Base-by-base conservation (phyloP, 2,329 filamentous ascomycete species). In the Talaromyces sp. region DNA sequence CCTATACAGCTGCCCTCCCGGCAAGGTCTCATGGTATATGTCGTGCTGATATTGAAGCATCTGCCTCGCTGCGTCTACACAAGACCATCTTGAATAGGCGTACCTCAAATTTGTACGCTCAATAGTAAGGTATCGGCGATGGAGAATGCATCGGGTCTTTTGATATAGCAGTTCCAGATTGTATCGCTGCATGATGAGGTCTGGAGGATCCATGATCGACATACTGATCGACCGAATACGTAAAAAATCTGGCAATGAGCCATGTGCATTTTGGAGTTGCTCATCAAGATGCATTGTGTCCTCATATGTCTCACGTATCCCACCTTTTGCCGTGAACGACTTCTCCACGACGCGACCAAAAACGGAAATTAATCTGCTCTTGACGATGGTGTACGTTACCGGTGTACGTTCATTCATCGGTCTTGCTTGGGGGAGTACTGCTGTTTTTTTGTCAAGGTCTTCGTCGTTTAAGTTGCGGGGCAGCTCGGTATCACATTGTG, bases 131-230 rank as follows among this genome's bases (percentile, higher is more conserved):
- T 66, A 68, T 7, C 67, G 63, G 8, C 61, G 68, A 47, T 73
- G 71, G 16, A 73, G 65, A 62, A 72, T 67, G 16, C 70, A 63
- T 43, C 70, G 68, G 0, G 68, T 68, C 56, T 72, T 71, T 50
- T 72, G 67, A 3, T 72, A 57, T 50, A 72, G 65, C 63, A 72
- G 59, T 11, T 37, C 57, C 16, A 72, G 66, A 24, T 68, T 73
- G 2, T 71, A 54, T 43, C 48, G 73, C 72, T 0, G 70, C 72
- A 10, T 27, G 24, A 27, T 27, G 24, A 27, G 24, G 24, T 27
- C 24, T 27, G 24, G 24, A 27, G 24, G 24, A 27, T 27, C 24
- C 24, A 27, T 27, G 24, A 27, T 27, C 24, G 24, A 27, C 24
- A 27, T 27, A 73, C 45, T 24, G 65, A 67, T 7, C 56, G 37